Percentiles rank a stretch among this genome's conserved stretches.
Evolutionary conservation across 2,329 filamentous ascomycete species (phyloP).

Genomic region (Madurella fahalii): DNA sequence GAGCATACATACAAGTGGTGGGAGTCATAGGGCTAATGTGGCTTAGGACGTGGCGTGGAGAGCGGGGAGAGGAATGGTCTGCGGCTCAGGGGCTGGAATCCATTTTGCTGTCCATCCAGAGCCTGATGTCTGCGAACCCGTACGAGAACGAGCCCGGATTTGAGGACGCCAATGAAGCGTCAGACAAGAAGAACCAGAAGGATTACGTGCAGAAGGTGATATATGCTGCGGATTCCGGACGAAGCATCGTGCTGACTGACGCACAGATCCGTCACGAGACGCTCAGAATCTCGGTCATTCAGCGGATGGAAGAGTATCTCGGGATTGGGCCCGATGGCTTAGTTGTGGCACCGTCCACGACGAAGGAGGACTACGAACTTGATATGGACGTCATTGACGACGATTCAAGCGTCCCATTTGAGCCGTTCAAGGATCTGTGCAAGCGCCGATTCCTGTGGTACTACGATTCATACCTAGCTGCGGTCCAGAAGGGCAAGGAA

Average conservation of each 20-base stretch:
- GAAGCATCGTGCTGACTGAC: constrained; percentile 11
- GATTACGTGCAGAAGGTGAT: constrained; percentile 74
- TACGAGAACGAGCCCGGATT: constrained; percentile 97
- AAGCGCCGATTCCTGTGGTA: constrained; percentile 96
- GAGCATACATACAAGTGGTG: not conserved
- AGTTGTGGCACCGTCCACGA: constrained; percentile 31
- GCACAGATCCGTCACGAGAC: constrained; percentile 83
- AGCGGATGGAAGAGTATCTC: constrained; percentile 76
- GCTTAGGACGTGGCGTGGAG: constrained; percentile 85
- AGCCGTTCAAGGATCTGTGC: constrained; percentile 85
- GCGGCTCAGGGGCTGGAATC: constrained; percentile 94
- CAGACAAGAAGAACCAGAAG: constrained; percentile 69
- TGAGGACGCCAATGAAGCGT: constrained; percentile 64
- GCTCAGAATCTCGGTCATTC: constrained; percentile 78
- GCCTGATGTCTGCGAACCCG: constrained; percentile 87
- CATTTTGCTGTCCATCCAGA: constrained; percentile 91
- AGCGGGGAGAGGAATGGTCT: constrained; percentile 91
- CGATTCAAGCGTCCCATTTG: constrained; percentile 58
- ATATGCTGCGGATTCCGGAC: not conserved
- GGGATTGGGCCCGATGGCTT: constrained; percentile 55
- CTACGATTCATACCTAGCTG: constrained; percentile 76
- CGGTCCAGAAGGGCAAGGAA: constrained; percentile 61
- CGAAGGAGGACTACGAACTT: constrained; percentile 41
- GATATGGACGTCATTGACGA: constrained; percentile 47
- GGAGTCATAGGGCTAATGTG: constrained; percentile 24